phyloP scores from a whole-genome alignment of 2,329 filamentous ascomycete genomes.

The Beauveria asiatica region DNA sequence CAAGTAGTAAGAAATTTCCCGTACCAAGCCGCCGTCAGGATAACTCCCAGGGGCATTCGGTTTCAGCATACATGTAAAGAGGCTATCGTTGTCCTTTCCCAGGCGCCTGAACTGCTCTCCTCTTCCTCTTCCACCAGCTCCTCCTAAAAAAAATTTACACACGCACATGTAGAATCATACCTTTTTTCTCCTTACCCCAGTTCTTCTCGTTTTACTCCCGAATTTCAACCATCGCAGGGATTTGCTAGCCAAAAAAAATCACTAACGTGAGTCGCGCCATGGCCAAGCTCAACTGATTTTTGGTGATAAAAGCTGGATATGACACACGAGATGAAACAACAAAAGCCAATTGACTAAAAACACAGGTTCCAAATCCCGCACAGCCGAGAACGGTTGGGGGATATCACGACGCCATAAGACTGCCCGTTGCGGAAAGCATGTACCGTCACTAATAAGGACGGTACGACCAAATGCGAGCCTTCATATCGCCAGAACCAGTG shows the following conservation, averaged over 20 bases:
- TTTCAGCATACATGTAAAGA: constrained; percentile 3
- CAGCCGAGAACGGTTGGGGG: background rate
- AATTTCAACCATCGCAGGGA: constrained; percentile 3
- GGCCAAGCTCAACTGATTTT: background rate
- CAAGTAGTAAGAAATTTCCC: background rate
- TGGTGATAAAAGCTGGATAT: background rate
- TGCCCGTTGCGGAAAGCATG: background rate
- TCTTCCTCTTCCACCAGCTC: background rate
- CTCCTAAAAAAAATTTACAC: background rate
- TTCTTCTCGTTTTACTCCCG: background rate
- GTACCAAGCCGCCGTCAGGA: background rate
- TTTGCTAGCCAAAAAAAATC: background rate
- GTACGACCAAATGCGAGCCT: constrained; percentile 94
- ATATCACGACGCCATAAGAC: constrained; percentile 3
- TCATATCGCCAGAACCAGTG: constrained; percentile 95
- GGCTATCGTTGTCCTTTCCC: background rate
- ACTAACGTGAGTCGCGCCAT: background rate
- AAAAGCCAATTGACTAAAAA: background rate
- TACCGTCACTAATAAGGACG: constrained; percentile 33
- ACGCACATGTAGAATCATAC: background rate
- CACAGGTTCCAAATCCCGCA: constrained; percentile 6
- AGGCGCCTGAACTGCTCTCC: background rate
- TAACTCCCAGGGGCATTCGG: background rate
- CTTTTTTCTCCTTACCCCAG: background rate
- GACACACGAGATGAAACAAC: background rate